Percentiles rank a stretch among this genome's conserved stretches.
These are phyloP conservation scores for Aspergillus ochraceus DNA, from an alignment of 2,329 filamentous ascomycete species.

Conservation along the genomic window DNA sequence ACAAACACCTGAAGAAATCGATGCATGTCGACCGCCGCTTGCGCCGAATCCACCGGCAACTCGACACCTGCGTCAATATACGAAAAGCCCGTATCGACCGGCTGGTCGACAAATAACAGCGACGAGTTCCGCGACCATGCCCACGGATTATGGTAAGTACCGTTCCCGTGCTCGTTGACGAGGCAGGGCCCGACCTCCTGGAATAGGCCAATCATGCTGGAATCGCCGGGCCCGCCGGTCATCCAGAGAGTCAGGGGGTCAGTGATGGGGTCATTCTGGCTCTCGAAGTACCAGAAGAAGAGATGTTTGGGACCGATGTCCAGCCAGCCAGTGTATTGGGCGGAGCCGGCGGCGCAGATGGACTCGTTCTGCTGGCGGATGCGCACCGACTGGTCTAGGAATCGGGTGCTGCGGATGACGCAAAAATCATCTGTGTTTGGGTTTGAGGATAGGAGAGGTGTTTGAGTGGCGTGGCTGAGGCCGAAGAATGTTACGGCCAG, in stretches of 20 bases:
- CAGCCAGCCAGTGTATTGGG: constrained; percentile 31
- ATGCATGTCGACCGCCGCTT: constrained; percentile 51
- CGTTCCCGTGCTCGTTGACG: constrained; percentile 20
- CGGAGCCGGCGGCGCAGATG: constrained; percentile 25
- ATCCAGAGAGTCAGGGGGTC: constrained; percentile 26
- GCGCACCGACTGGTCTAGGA: constrained; percentile 20
- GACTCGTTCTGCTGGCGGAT: constrained; percentile 27
- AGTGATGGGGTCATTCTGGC: constrained; percentile 20
- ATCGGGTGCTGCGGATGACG: constrained; percentile 5
- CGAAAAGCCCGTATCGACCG: constrained; percentile 26
- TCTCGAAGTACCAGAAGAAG: constrained; percentile 26
- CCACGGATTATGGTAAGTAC: constrained; percentile 22
- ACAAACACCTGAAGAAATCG: constrained; percentile 52
- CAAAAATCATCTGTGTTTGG: background rate
- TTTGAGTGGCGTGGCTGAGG: background rate
- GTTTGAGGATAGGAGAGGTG: background rate
- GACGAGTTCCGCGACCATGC: constrained; percentile 26
- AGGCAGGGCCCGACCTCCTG: constrained; percentile 19
- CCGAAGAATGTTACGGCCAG: background rate
- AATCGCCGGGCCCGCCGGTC: constrained; percentile 23
- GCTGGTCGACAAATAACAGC: constrained; percentile 29
- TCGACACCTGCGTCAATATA: constrained; percentile 20
- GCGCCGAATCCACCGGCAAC: constrained; percentile 34
- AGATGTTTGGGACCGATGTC: constrained; percentile 21
- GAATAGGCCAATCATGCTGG: constrained; percentile 20